Evolutionary conservation across 495 filamentous ascomycete genomes (phyloP), one percentile per base, ranked within the genome.

Genomic region (Annulohypoxylon stygium): DNA sequence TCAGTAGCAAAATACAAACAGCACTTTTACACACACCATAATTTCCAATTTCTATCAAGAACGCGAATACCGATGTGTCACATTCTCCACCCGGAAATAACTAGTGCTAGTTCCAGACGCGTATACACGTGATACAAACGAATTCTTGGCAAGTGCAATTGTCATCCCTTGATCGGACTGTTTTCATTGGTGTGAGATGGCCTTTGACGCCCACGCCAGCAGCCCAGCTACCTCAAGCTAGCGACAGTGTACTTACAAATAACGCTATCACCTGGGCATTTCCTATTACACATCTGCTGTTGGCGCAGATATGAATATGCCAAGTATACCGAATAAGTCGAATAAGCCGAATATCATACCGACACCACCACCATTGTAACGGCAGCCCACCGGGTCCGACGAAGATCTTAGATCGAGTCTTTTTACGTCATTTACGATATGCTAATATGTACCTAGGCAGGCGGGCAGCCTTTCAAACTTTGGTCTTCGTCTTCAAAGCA

Each of bases 51-150:
- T 43, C 16, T 47, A 6, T 18, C 43, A 7, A 18, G 43, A 47
- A 47, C 43, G 43, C 43, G 43, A 53, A 57, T 18, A 57, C 36
- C 25, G 36, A 30, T 11, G 10, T 37, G 48, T 30, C n/a, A 36
- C 50, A 55, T 36, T 34, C 62, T 36, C 20, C 50, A 18, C 9
- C 47, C 62, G 50, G 62, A 61, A 53, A 25, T 51, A 61, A 54
- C 23, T n/a, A 30, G 26, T 16, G 30, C 26, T 23, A 23, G 11
- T 45, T 11, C 20, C 3, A 47, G 43, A 61, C 62, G 18, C 69
- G 62, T 37, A 61, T 11, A 48, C 62, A 71, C 69, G 69, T 71
- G 69, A 71, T 50, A 30, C 11, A 18, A n/a, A 59, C 30, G 23
- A 37, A 16, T 26, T 63, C 43, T 63, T 51, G 60, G 60, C 45